Evolutionary conservation across 805 yeast genomes (phyloP).

Genomic region (Blastobotrys robertii): DNA sequence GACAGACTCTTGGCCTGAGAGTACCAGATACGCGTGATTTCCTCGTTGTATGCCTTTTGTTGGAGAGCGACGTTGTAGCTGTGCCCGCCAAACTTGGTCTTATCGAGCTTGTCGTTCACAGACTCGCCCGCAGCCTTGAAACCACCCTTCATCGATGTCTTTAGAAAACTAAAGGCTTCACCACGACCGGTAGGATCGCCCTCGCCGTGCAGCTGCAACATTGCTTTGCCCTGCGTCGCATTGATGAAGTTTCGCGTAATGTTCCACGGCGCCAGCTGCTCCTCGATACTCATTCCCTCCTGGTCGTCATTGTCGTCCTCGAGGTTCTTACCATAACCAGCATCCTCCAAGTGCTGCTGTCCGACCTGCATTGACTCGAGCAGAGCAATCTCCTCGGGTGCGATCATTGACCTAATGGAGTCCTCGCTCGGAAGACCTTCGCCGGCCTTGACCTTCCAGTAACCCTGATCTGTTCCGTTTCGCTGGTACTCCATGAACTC

Average conservation of each 20-base stretch:
- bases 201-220: slow-evolving; percentile 88
- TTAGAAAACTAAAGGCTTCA: slow-evolving; percentile 75
- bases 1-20: slow-evolving; percentile 59
- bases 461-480: slow-evolving; percentile 88
- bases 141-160: slow-evolving; percentile 94
- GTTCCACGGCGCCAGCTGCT: slow-evolving; percentile 90
- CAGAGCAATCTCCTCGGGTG: slow-evolving; percentile 84
- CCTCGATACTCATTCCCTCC: slow-evolving; percentile 52
- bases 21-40: slow-evolving; percentile 82
- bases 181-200: slow-evolving; percentile 94
- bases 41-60: slow-evolving; percentile 87
- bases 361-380: slow-evolving; percentile 91
- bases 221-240: slow-evolving; percentile 94
- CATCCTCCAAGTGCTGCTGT: slow-evolving; percentile 79
- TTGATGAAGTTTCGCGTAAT: slow-evolving; percentile 81
- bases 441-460: slow-evolving; percentile 73
- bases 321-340: slow-evolving; percentile 42
- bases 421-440: slow-evolving; percentile 67
- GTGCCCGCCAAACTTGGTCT: slow-evolving; percentile 47
- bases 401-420: slow-evolving; percentile 67
- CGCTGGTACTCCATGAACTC: slow-evolving; percentile 98
- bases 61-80: slow-evolving; percentile 75
- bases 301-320: slow-evolving; percentile 34
- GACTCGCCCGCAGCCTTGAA: slow-evolving; percentile 41
- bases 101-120: slow-evolving; percentile 31